Evolutionary conservation across 768 basidiomycete species (phyloP), one percentile per base, ranked within the genome.

Genomic region (Mycena haematopus): DNA sequence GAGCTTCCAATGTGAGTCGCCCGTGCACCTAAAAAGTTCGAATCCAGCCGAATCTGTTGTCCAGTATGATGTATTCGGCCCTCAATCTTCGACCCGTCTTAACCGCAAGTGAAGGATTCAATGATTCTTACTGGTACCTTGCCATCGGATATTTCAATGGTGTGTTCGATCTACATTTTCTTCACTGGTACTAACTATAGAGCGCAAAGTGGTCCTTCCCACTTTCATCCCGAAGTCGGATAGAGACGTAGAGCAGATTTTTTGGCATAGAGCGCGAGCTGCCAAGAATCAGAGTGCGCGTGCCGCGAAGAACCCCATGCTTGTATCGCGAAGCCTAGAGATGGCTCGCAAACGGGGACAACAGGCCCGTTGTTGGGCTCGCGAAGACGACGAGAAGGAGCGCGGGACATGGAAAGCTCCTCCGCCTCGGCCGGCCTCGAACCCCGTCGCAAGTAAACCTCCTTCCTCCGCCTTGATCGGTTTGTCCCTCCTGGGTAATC

Each of bases 1-100:
- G 81, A 86, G 58, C 73, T 85, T 50, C 88, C 87, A 6, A 82
- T 78, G 84, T 86, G 72, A 69, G 80, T 69, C 0, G 15, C 7
- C 36, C n/a, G 22, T 53, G n/a, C 33, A 21, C 24, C 24, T 31
- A 8, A 22, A 29, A 24, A 33, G 29, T 35, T 25, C 46, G 25
- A 24, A 66, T 56, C 40, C 17, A 31, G 9, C 29, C 6, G 19
- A 42, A 45, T 13, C n/a, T 51, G 47, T 56, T 31, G 6, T 56
- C 44, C 60, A 88, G 86, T 58, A 85, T 94, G 86, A 88, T 95
- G 84, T 95, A 95, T 73, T 91, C 91, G 9, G 92, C 93, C 14
- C 78, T 93, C 52, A 95, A 94, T 74, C 76, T 93, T 40, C 84
- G 93, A 3, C 86, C 89, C 6, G 82, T 84, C 70, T 75, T 87